Percentiles rank a stretch among this genome's conserved stretches.
phyloP scores from a whole-genome alignment of 1,284 basidiomycete species.

The Sporisorium exsertum region DNA sequence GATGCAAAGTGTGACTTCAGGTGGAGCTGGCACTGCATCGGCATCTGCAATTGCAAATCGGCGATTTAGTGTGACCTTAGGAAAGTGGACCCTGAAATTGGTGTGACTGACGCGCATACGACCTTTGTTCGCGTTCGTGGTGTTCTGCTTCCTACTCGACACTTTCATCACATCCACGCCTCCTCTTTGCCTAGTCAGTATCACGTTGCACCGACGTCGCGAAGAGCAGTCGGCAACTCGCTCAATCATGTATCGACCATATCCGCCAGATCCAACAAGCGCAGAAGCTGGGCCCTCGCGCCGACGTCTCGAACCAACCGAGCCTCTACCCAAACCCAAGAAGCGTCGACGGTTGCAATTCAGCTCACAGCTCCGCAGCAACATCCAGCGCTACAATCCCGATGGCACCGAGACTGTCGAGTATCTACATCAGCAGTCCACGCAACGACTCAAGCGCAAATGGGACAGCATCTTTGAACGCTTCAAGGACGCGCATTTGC shows the following conservation, averaged over 20 bases:
- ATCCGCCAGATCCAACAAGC: background rate
- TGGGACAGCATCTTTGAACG: slow-evolving; percentile 66
- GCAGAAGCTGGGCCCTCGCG: slow-evolving; percentile 33
- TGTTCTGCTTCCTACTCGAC: background rate
- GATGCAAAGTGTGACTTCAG: slow-evolving; percentile 3
- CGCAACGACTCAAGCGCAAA: slow-evolving; percentile 59
- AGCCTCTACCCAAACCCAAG: slow-evolving; percentile 16
- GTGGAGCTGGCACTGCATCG: slow-evolving; percentile 10
- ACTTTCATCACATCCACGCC: background rate
- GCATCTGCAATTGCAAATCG: background rate
- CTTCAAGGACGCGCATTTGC: slow-evolving; percentile 64
- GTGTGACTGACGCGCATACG: slow-evolving; percentile 6
- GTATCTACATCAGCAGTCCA: slow-evolving; percentile 58
- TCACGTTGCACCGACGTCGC: no score
- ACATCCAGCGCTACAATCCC: slow-evolving; percentile 48
- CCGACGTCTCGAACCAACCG: background rate
- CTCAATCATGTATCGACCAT: slow-evolving; percentile 14
- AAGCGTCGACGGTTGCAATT: slow-evolving; percentile 50
- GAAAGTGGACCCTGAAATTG: slow-evolving; percentile 11
- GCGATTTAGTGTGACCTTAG: background rate
- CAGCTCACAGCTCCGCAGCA: slow-evolving; percentile 39
- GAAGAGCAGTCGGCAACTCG: background rate
- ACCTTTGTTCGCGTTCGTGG: slow-evolving; percentile 5
- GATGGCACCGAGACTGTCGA: slow-evolving; percentile 62
- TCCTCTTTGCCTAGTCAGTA: background rate